Percentiles rank a stretch among this genome's conserved stretches.
Evolutionary conservation across 371 early-diverging fungal species (phyloP).

Genomic region (Mycotypha africana): DNA sequence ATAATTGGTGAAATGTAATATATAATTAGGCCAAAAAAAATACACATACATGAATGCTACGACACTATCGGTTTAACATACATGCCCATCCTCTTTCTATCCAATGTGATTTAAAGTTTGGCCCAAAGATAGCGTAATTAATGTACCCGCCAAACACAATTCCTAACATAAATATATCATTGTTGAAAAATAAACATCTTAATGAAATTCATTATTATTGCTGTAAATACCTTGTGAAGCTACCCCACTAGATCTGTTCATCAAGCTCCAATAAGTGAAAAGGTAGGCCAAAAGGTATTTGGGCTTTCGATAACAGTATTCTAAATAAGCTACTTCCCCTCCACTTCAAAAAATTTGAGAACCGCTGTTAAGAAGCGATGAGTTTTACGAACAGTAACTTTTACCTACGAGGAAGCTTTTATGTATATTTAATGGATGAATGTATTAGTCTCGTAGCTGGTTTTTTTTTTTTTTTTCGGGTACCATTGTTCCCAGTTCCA

Average conservation of each 20-base stretch:
- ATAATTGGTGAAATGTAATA: background rate
- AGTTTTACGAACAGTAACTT: no score
- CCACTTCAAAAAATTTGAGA: slow-evolving; percentile 28
- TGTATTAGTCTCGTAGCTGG: no score
- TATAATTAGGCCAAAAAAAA: background rate
- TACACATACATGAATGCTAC: no score
- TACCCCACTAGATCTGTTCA: slow-evolving; percentile 34
- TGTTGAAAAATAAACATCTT: slow-evolving; percentile 1
- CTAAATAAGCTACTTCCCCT: slow-evolving; percentile 39
- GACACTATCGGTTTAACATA: slow-evolving; percentile 9
- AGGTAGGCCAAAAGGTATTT: slow-evolving; percentile 34
- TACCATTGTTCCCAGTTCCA: slow-evolving; percentile 46
- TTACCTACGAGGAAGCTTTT: slow-evolving; percentile 37
- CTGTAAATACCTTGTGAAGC: slow-evolving; percentile 24
- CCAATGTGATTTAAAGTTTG: slow-evolving; percentile 23
- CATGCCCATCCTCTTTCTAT: slow-evolving; percentile 34
- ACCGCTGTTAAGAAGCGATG: no score
- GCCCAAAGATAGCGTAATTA: slow-evolving; percentile 36
- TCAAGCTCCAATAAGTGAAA: slow-evolving; percentile 35
- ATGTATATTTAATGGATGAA: no score
- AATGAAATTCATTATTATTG: background rate
- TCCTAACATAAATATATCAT: slow-evolving; percentile 11
- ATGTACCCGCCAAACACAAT: slow-evolving; percentile 39
- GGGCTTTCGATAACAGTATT: slow-evolving; percentile 34
- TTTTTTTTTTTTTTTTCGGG: background rate